Base-by-base conservation (phyloP, 1,284 basidiomycete genomes). In the Pulveroboletus sp. region DNA sequence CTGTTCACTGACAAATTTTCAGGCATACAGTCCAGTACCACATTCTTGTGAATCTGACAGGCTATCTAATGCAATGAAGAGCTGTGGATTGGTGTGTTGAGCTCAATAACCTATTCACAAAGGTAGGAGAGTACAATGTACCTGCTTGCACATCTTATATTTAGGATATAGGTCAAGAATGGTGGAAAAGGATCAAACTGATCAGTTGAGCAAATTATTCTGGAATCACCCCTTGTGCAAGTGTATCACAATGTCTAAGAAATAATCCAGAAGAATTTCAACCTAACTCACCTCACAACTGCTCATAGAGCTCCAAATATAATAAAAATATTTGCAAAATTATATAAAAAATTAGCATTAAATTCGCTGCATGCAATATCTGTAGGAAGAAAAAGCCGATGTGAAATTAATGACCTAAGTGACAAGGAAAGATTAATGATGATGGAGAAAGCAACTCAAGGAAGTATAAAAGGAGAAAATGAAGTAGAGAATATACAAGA, bases 141-240 rank as follows among this genome's bases (percentile, higher is more conserved):
- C 12, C 12, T 31, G 29, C 12, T 31, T 31, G 29, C 12, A 12
- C 12, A 31, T n/a, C n/a, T n/a, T n/a, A n/a, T n/a, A 31, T 31
- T 7, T 31, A 12, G 29, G 12, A 7, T 31, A 31, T 17, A 58
- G 42, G 58, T 62, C 0, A 61, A 35, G 10, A 58, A 65, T 50
- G 59, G 59, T 0, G 43, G 59, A 0, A 42, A 43, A 3, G 58
- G 58, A 6, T 55, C 68, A 3, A 73, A 68, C 29, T 40, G 43
- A 0, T 67, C 64, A 0, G 51, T 66, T 1, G 53, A 62, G 0
- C 49, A 42, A 0, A 72, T 73, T 24, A 52, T 72, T 4, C 59
- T 62, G 0, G 63, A 73, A 43, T 74, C 70, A 3, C 60, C 62
- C 3, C 56, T 74, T 1, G 65, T 73, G 7, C 57, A 68, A 11